Conservation (phyloP, 176 grass and related monocot genomes). For the Triticum aestivum region IWGSC_CS_RefSeq_v2.1 NC_057797.1:541273914-541274413, state of each 20-base stretch:
- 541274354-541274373: not conserved
- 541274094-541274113: not conserved
- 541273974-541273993: slow-evolving; percentile 63
- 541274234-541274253: slow-evolving; percentile 51
- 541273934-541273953: slow-evolving; percentile 26
- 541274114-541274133: slow-evolving; percentile 16
- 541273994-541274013: slow-evolving; percentile 68
- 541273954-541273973: slow-evolving; percentile 40
- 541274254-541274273: slow-evolving; percentile 23
- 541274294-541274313: slow-evolving; percentile 19
- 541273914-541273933: slow-evolving; percentile 46
- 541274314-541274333: slow-evolving; percentile 34
- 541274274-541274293: slow-evolving; percentile 43
- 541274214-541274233: slow-evolving; percentile 31
- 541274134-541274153: slow-evolving; percentile 18
- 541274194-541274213: slow-evolving; percentile 2
- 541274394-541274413: slow-evolving; percentile 2
- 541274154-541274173: not conserved
- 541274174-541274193: not conserved
- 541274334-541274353: slow-evolving; percentile 18
- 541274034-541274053: slow-evolving; percentile 75
- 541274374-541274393: slow-evolving; percentile 25
- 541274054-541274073: slow-evolving; percentile 48
- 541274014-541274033: slow-evolving; percentile 53
- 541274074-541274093: not conserved